Evolutionary conservation across 306 rosid genomes (phyloP).

Genomic region (Fragaria nilgerrensis): DNA sequence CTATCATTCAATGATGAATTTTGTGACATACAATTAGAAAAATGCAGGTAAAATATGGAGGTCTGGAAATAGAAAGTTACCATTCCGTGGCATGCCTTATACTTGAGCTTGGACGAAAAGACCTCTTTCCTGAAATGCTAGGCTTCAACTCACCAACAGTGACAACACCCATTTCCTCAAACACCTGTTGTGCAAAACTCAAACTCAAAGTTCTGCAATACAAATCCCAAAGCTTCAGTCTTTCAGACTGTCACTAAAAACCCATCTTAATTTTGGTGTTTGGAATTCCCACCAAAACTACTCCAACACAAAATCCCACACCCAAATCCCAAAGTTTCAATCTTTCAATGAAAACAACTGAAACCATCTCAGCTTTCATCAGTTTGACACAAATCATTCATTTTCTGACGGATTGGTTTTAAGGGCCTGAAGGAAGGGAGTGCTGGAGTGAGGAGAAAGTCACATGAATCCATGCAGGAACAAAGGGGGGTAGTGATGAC

Average conservation of each 20-base stretch:
- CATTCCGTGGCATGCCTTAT: constrained; percentile 97
- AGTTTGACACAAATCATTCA: constrained; percentile 8
- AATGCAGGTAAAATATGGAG: not conserved
- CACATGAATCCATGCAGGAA: constrained; percentile 61
- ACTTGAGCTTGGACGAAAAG: constrained; percentile 85
- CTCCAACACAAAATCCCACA: constrained; percentile 26
- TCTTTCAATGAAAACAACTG: not conserved
- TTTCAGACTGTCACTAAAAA: not conserved
- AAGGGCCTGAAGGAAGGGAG: constrained; percentile 34
- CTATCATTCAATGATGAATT: not conserved
- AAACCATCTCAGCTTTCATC: not conserved
- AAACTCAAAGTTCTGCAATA: constrained; percentile 26
- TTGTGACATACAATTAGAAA: not conserved
- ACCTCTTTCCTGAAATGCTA: constrained; percentile 90
- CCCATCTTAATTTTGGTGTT: not conserved
- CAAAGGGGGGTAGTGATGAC: constrained; percentile 43
- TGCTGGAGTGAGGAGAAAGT: constrained; percentile 42
- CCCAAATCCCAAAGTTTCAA: not conserved
- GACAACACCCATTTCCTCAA: constrained; percentile 74
- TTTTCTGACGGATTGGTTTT: constrained; percentile 29
- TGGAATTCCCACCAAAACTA: constrained; percentile 9
- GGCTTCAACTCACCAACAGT: constrained; percentile 91
- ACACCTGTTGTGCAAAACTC: constrained; percentile 4
- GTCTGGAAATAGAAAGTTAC: constrained; percentile 34
- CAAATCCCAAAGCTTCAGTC: not conserved